phyloP scores from a whole-genome alignment of 352 stramenopile genomes.

The Ochromonadaceae sp. region DNA sequence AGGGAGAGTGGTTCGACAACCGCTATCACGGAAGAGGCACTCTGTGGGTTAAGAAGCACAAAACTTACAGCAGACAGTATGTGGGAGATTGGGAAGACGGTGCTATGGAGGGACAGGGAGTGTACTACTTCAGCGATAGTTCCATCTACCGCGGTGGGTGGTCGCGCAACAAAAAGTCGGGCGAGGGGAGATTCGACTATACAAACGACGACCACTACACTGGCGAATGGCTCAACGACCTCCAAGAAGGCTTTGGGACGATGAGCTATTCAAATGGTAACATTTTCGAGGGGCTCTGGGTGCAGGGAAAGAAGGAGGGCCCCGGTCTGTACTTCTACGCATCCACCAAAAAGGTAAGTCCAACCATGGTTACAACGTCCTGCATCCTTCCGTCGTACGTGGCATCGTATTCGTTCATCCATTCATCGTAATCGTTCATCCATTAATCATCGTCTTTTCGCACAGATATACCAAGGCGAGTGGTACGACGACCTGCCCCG shows the following conservation, averaged over 20 bases:
- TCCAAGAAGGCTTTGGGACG: not conserved
- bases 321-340: conserved; percentile 9
- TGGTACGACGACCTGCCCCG: conserved; percentile 4
- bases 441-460: too few species aligned
- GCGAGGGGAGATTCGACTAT: not conserved
- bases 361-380: too few species aligned
- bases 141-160: conserved; percentile 2
- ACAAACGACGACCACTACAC: conserved; percentile 1
- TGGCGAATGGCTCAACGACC: conserved; percentile 3
- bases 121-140: conserved; percentile 6
- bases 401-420: not conserved
- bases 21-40: conserved; percentile 3
- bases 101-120: not conserved
- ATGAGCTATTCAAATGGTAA: conserved; percentile 4
- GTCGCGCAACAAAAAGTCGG: not conserved
- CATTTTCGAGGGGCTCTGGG: conserved; percentile 8
- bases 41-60: conserved; percentile 10
- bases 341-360: conserved; percentile 4
- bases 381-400: too few species aligned
- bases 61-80: not conserved
- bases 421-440: not conserved
- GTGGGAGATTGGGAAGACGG: conserved; percentile 7
- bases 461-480: conserved; percentile 16
- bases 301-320: conserved; percentile 9
- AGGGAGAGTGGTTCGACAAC: not conserved